Evolutionary conservation across 805 yeast species (phyloP).

Genomic region (Starmera quercuum): DNA sequence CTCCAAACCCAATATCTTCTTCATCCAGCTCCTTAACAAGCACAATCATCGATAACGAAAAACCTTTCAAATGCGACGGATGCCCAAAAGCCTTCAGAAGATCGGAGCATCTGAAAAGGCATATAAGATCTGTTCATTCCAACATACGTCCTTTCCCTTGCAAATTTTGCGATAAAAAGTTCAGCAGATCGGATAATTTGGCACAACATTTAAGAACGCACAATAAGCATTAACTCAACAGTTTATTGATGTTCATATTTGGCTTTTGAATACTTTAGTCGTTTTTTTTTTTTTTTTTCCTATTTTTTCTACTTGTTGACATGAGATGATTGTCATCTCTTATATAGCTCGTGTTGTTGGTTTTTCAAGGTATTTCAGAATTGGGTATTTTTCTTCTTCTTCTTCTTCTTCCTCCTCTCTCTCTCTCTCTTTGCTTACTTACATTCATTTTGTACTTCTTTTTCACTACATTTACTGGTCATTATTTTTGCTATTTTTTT

Average conservation of each 20-base stretch:
- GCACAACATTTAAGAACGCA: conserved; percentile 62
- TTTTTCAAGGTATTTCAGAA: too few relatives aligned
- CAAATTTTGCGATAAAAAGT: conserved; percentile 51
- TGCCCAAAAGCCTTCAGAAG: conserved; percentile 63
- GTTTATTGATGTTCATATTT: too few relatives aligned
- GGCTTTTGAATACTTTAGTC: background rate
- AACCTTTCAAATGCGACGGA: conserved; percentile 53
- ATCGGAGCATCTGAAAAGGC: conserved; percentile 71
- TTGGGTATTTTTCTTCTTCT: too few relatives aligned
- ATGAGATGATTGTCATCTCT: too few relatives aligned
- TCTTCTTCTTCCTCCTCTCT: too few relatives aligned
- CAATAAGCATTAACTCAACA: conserved; percentile 9
- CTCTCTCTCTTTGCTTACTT: too few relatives aligned
- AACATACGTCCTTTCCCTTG: conserved; percentile 65
- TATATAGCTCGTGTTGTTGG: too few relatives aligned
- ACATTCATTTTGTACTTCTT: too few relatives aligned
- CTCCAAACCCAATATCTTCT: background rate
- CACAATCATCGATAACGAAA: conserved; percentile 15
- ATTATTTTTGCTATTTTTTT: too few relatives aligned
- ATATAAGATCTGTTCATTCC: conserved; percentile 63
- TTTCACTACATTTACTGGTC: too few relatives aligned
- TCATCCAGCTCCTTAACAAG: background rate
- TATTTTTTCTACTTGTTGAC: too few relatives aligned
- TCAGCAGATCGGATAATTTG: conserved; percentile 59
- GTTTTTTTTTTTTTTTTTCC: background rate